A percentile compares a stretch with the other conserved stretches of the same genome.
Conservation (phyloP, 2,329 filamentous ascomycete species). For the Cordyceps sp. region DNA sequence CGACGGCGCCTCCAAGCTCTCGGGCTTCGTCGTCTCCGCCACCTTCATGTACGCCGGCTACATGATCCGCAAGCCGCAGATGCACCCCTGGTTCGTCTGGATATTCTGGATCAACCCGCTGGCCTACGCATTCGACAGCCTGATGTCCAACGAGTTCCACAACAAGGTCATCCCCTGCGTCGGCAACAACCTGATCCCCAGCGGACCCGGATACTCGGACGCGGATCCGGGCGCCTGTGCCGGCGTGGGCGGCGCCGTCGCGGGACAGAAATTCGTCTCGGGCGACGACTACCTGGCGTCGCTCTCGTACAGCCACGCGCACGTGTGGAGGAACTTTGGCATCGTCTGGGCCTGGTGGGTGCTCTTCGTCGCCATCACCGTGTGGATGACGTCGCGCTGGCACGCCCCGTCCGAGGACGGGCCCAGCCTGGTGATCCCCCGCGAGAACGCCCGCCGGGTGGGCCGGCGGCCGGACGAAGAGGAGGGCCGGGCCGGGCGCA, state of each 20-base stretch:
- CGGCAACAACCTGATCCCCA: constrained; percentile 50
- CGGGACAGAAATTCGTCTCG: constrained; percentile 45
- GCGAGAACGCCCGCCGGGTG: constrained; percentile 63
- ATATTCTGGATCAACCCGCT: constrained; percentile 64
- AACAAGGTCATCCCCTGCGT: constrained; percentile 53
- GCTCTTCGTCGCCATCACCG: constrained; percentile 53
- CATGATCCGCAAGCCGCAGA: constrained; percentile 60
- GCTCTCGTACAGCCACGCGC: constrained; percentile 47
- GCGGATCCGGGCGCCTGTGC: constrained; percentile 65
- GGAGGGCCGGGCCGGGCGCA: too few relatives aligned
- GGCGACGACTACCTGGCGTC: constrained; percentile 54
- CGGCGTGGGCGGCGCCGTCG: constrained; percentile 37
- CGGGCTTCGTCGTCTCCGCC: constrained; percentile 63
- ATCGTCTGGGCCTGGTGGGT: too few relatives aligned
- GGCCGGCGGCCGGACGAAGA: constrained; percentile 57
- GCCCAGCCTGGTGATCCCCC: constrained; percentile 65
- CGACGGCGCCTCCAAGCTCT: constrained; percentile 72
- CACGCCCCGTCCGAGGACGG: too few relatives aligned
- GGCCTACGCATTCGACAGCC: constrained; percentile 54
- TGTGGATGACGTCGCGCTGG: constrained; percentile 59
- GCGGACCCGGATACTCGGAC: constrained; percentile 51
- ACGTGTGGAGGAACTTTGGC: constrained; percentile 73
- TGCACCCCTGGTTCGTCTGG: constrained; percentile 66
- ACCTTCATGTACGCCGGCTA: constrained; percentile 72
- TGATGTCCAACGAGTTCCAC: constrained; percentile 82